Evolutionary conservation across 2,329 filamentous ascomycete species (phyloP).

Genomic region (Elsinoe necatrix): DNA sequence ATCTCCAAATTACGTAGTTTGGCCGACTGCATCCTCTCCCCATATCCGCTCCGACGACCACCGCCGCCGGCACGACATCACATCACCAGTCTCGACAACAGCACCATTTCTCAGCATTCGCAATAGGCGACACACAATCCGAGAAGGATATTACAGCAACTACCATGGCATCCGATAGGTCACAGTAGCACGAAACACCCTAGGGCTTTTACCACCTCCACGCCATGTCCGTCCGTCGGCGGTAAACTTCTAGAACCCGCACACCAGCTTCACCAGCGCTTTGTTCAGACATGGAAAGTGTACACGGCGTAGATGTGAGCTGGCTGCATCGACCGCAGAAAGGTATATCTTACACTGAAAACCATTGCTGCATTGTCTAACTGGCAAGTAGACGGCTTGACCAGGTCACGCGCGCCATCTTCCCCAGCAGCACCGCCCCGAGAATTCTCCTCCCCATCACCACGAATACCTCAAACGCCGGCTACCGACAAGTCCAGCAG

Average conservation of each 20-base stretch:
- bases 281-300: constrained; percentile 57
- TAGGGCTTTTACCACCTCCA: neutral
- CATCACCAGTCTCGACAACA: neutral
- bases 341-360: constrained; percentile 48
- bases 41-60: neutral
- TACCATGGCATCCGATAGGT: neutral
- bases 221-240: neutral
- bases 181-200: neutral
- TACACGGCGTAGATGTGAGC: constrained; percentile 76
- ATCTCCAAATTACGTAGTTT: constrained; percentile 1
- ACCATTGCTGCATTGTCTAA: neutral
- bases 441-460: constrained; percentile 19
- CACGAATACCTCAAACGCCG: constrained; percentile 13
- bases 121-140: neutral
- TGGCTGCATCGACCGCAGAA: constrained; percentile 79
- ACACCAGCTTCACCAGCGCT: neutral
- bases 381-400: neutral
- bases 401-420: constrained; percentile 28
- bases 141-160: neutral
- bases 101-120: neutral
- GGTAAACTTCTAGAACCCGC: neutral
- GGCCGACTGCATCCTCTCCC: neutral
- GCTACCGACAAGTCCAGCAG: constrained; percentile 20
- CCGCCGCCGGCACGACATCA: neutral
- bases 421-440: constrained; percentile 13